Percentiles rank a stretch among this genome's conserved stretches.
Conservation (phyloP, 345 rosid species). For the Noccaea bulbosa region DNA sequence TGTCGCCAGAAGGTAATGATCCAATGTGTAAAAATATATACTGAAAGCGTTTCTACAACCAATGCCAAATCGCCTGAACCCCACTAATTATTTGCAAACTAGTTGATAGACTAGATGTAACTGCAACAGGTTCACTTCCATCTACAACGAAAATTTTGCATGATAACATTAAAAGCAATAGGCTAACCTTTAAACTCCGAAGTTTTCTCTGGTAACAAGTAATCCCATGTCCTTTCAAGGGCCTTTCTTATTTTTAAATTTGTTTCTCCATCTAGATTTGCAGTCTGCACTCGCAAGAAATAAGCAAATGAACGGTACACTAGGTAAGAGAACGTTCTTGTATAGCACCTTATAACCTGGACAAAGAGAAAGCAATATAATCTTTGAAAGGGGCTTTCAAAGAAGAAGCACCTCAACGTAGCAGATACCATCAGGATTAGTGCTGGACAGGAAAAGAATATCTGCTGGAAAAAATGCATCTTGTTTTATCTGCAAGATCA, state of each 20-base stretch:
- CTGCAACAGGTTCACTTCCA: conserved; percentile 25
- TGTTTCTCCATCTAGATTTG: conserved; percentile 99
- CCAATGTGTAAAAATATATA: conserved; percentile 3
- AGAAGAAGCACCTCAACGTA: conserved; percentile 74
- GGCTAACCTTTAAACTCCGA: conserved; percentile 82
- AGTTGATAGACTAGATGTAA: conserved; percentile 4
- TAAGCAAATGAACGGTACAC: conserved; percentile 15
- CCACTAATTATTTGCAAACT: conserved; percentile 14
- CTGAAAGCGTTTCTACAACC: conserved; percentile 1
- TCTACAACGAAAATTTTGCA: conserved; percentile 20
- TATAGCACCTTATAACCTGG: conserved; percentile 12
- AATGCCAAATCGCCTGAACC: conserved; percentile 13
- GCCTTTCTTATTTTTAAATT: conserved; percentile 98
- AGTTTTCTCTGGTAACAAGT: conserved; percentile 82
- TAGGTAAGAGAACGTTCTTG: conserved; percentile 15
- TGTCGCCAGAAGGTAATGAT: conserved; percentile 5
- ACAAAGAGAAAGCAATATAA: conserved; percentile 9
- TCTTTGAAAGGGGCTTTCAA: conserved; percentile 7
- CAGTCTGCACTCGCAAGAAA: conserved; percentile 65
- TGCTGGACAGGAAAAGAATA: conserved; percentile 85
- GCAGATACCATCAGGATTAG: conserved; percentile 96
- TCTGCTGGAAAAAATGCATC: conserved; percentile 98
- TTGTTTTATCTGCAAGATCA: conserved; percentile 76
- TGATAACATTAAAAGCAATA: conserved; percentile 20
- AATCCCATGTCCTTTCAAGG: conserved; percentile 98